Base-by-base conservation (phyloP, 345 rosid species). In the Pelargonium nanum region DNA sequence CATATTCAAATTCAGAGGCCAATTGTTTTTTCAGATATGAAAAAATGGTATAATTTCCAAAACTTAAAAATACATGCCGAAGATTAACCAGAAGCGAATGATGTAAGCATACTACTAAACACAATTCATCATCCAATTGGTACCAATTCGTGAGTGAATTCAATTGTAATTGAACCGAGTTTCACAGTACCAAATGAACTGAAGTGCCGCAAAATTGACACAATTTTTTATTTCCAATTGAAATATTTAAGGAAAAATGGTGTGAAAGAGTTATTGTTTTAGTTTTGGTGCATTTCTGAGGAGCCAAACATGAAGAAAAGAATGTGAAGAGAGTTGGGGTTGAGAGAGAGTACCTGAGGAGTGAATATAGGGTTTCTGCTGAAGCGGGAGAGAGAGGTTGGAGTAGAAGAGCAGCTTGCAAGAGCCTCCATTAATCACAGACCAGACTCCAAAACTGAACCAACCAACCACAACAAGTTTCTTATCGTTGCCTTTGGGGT, bases 301-400 rank as follows among this genome's bases (percentile, higher is more conserved):
- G 15, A 23, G 22, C 9, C 20, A 22, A 40, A 50, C 19, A 60
- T 20, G 45, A 30, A 53, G 60, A 40, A 25, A 4, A 0, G 26
- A 22, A 21, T 50, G 19, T 15, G 22, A 40, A 22, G 59, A 19
- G n/a, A 57, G n/a, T n/a, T n/a, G n/a, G n/a, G n/a, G n/a, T n/a
- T n/a, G n/a, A n/a, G n/a, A n/a, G n/a, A n/a, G n/a, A 4, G 45
- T 60, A 78, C 91, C 91, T 70, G 83, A 34, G 57, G 53, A 69
- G 61, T 57, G 64, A 72, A 65, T 55, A 59, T 13, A 68, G 75
- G 67, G 64, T 48, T 70, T 69, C 44, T 59, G 20, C 24, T 59
- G 62, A 60, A 40, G 5, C 25, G 44, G 32, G 44, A 68, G 10
- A 73, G 13, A 4, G 70, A 15, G 58, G 68, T 71, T 21, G 64